Conservation (phyloP, 768 basidiomycete genomes). For the Lentinula aciculospora region DNA sequence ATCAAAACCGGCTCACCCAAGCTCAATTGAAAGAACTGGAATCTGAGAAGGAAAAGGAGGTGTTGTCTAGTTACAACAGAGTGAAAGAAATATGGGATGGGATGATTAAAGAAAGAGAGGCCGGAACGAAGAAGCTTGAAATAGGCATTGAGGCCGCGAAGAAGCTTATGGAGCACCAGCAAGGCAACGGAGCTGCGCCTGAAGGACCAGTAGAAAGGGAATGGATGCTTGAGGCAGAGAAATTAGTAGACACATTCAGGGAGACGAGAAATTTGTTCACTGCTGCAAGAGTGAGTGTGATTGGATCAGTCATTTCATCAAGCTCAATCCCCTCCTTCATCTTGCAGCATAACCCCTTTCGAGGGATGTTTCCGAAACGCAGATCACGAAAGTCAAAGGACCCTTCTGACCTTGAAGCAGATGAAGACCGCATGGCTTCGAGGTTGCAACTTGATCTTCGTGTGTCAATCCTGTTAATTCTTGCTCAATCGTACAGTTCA, state of each 20-base stretch:
- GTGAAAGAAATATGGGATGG: constrained; percentile 59
- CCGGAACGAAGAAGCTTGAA: constrained; percentile 12
- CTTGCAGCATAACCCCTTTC: constrained; percentile 46
- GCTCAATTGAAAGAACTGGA: constrained; percentile 62
- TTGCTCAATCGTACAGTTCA: background rate
- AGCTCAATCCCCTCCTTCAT: too few relatives aligned
- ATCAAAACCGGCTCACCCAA: constrained; percentile 44
- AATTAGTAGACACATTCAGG: constrained; percentile 82
- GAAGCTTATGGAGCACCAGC: background rate
- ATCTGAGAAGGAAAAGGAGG: constrained; percentile 60
- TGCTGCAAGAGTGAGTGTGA: constrained; percentile 61
- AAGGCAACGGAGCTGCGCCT: background rate
- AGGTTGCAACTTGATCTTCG: constrained; percentile 74
- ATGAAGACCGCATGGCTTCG: constrained; percentile 69
- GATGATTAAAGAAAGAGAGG: constrained; percentile 28
- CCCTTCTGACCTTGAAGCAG: constrained; percentile 37
- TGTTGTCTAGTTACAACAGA: constrained; percentile 48
- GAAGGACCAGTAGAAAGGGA: constrained; percentile 33
- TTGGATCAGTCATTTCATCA: too few relatives aligned
- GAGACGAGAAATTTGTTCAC: constrained; percentile 83
- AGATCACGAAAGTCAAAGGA: constrained; percentile 26
- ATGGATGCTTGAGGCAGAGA: constrained; percentile 84
- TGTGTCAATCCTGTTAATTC: constrained; percentile 24
- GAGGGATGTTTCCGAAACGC: constrained; percentile 61
- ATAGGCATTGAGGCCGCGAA: constrained; percentile 33